phyloP scores from a whole-genome alignment of 495 filamentous ascomycete species.

The Annulohypoxylon nitens region DNA sequence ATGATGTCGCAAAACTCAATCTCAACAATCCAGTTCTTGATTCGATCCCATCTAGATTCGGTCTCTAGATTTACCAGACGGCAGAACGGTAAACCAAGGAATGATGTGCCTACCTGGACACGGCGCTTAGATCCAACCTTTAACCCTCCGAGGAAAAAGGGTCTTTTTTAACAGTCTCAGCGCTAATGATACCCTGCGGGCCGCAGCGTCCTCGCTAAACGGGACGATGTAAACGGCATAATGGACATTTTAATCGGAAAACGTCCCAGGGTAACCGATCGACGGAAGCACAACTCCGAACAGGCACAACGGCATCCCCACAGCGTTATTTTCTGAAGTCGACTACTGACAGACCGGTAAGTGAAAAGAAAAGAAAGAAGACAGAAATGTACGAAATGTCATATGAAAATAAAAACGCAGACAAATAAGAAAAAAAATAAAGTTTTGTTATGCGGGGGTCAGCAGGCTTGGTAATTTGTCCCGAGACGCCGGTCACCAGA shows the following conservation, averaged over 20 bases:
- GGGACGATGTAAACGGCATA: slow-evolving; percentile 1
- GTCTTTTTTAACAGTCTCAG: not conserved
- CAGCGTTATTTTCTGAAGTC: not conserved
- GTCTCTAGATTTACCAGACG: not conserved
- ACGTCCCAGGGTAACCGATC: not conserved
- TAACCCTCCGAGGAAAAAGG: slow-evolving; percentile 6
- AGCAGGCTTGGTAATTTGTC: slow-evolving; percentile 34
- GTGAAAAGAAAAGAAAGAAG: not conserved
- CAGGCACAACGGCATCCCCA: not conserved
- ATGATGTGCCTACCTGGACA: not conserved
- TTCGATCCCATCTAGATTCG: slow-evolving; percentile 1
- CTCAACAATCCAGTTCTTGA: not conserved
- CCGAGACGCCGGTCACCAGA: slow-evolving; percentile 43
- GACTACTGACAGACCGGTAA: not conserved
- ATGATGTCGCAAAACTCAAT: not conserved
- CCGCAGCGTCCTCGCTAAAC: not conserved
- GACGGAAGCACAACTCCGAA: slow-evolving; percentile 14
- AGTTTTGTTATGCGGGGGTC: slow-evolving; percentile 35
- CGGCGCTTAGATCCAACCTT: slow-evolving; percentile 8
- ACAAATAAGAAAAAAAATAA: not conserved
- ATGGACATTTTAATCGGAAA: slow-evolving; percentile 1
- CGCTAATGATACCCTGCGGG: slow-evolving; percentile 5
- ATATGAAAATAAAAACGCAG: not conserved
- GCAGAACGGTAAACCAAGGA: not conserved
- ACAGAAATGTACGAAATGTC: not conserved